phyloP scores from a whole-genome alignment of 108 stramenopile species.

The Pseudonitzschia multiseries region DNA sequence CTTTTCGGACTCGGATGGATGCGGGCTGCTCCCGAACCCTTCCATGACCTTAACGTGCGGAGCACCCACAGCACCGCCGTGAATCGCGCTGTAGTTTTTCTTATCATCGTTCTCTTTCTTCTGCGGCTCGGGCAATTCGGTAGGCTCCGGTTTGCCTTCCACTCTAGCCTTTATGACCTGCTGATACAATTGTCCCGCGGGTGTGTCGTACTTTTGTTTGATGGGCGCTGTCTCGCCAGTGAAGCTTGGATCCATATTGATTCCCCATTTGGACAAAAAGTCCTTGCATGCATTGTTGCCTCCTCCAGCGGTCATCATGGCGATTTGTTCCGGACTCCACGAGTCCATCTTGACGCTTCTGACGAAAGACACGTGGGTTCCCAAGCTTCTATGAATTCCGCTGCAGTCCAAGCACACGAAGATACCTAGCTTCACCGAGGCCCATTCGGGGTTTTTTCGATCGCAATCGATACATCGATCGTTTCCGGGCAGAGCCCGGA shows the following conservation, averaged over 20 bases:
- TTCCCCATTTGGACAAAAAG: slow-evolving; percentile 26
- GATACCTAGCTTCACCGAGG: slow-evolving; percentile 74
- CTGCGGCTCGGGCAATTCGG: slow-evolving; percentile 24
- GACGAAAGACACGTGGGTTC: slow-evolving; percentile 45
- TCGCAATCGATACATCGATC: slow-evolving; percentile 62
- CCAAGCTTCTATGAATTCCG: slow-evolving; percentile 62
- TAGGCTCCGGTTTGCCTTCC: slow-evolving; percentile 47
- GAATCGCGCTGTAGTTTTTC: not conserved
- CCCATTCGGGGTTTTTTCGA: slow-evolving; percentile 76
- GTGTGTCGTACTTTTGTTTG: slow-evolving; percentile 28
- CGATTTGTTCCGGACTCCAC: slow-evolving; percentile 27
- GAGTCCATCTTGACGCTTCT: slow-evolving; percentile 42
- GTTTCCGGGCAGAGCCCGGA: slow-evolving; percentile 47
- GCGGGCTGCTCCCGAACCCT: slow-evolving; percentile 41
- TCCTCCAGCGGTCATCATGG: slow-evolving; percentile 25
- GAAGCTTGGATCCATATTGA: not conserved
- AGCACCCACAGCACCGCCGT: not conserved
- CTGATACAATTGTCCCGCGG: slow-evolving; percentile 41
- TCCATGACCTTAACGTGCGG: slow-evolving; percentile 20
- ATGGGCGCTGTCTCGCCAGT: slow-evolving; percentile 12
- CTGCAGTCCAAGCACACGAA: slow-evolving; percentile 78
- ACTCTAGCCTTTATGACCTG: slow-evolving; percentile 37
- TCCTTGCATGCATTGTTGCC: slow-evolving; percentile 25
- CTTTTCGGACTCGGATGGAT: not conserved
- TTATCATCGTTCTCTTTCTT: not conserved